Percentiles rank a stretch among this genome's conserved stretches.
phyloP scores from a whole-genome alignment of 768 basidiomycete species.

The Leccinum ochraceum region DNA sequence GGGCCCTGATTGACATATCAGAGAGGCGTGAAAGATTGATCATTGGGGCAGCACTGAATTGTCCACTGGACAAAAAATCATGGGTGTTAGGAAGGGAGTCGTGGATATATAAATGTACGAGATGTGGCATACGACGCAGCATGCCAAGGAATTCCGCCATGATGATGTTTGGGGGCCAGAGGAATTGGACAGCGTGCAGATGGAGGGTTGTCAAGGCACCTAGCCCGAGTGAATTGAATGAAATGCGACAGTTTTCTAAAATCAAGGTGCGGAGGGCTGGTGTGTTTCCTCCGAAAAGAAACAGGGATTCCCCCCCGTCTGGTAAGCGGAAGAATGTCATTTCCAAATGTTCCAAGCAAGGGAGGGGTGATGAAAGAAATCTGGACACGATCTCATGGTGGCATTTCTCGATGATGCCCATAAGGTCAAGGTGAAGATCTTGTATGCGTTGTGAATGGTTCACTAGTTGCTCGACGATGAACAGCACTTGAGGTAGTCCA shows the following conservation, averaged over 20 bases:
- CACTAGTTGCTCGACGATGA: background rate
- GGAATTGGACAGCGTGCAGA: constrained; percentile 26
- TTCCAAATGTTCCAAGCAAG: background rate
- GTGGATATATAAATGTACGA: constrained; percentile 36
- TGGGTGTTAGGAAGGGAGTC: constrained; percentile 29
- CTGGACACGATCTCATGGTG: background rate
- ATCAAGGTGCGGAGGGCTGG: background rate
- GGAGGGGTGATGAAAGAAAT: background rate
- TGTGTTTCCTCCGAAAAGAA: background rate
- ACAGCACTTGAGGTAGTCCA: background rate
- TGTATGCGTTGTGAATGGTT: background rate
- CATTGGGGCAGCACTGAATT: background rate
- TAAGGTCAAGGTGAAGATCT: background rate
- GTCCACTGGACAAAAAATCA: too few relatives aligned
- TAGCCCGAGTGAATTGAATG: background rate
- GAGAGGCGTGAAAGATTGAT: constrained; percentile 1
- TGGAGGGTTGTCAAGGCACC: constrained; percentile 37
- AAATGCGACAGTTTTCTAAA: background rate
- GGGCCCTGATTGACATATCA: constrained; percentile 1
- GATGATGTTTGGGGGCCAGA: constrained; percentile 26
- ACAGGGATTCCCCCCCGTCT: too few relatives aligned
- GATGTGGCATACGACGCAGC: constrained; percentile 35
- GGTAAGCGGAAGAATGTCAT: background rate
- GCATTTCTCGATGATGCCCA: too few relatives aligned
- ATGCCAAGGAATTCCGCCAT: constrained; percentile 31